Evolutionary conservation across 805 yeast species (phyloP).

Genomic region (Tetrapisispora pingtungensis): DNA sequence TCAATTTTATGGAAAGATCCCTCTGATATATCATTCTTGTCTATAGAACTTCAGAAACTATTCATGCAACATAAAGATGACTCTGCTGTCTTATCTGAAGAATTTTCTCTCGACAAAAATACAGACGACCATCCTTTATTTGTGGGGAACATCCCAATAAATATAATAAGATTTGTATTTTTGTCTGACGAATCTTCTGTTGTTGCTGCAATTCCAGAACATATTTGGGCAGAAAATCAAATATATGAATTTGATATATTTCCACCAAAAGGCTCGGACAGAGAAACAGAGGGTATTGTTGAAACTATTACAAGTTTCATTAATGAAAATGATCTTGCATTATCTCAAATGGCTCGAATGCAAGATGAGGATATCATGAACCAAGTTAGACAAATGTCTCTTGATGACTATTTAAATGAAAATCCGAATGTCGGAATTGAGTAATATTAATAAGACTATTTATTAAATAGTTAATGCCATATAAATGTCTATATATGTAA

Average conservation of each 20-base stretch:
- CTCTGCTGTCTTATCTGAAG: constrained; percentile 1
- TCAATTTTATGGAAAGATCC: constrained; percentile 44
- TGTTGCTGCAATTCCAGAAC: constrained; percentile 58
- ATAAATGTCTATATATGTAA: background rate
- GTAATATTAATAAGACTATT: background rate
- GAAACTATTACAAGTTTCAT: constrained; percentile 30
- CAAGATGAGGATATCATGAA: constrained; percentile 27
- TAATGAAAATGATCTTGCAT: constrained; percentile 23
- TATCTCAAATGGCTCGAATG: constrained; percentile 19
- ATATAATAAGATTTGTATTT: constrained; percentile 56
- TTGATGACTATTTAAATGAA: constrained; percentile 25
- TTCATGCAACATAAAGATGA: constrained; percentile 11
- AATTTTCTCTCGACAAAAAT: background rate
- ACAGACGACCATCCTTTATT: constrained; percentile 14
- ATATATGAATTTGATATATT: constrained; percentile 62
- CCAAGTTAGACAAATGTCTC: constrained; percentile 25
- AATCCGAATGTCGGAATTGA: constrained; percentile 7
- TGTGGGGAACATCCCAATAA: constrained; percentile 38
- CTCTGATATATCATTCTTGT: constrained; percentile 38
- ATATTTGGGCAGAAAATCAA: constrained; percentile 51
- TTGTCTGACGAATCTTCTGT: constrained; percentile 61
- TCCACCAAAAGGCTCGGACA: constrained; percentile 44
- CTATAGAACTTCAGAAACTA: constrained; percentile 30
- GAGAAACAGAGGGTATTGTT: constrained; percentile 27
- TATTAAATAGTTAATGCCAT: background rate